Conservation (phyloP, 352 stramenopile genomes). For the Pythium aristosporum region DNA sequence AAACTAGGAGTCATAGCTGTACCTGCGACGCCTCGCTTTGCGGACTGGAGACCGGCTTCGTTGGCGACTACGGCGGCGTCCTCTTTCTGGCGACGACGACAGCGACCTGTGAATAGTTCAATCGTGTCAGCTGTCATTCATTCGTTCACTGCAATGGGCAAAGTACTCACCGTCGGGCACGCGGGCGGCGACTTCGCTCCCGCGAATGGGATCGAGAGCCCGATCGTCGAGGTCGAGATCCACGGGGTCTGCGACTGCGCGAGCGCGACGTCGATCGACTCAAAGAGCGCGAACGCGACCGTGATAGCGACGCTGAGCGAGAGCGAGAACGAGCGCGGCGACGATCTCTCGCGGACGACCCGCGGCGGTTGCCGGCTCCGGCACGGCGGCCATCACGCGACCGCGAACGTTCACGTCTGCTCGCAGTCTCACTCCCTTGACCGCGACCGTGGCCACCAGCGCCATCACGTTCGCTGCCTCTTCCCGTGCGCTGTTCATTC, state of each 20-base stretch:
- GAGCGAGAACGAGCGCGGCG: slow-evolving; percentile 10
- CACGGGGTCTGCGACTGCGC: slow-evolving; percentile 16
- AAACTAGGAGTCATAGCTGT: neutral
- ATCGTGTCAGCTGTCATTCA: neutral
- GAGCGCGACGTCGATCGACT: slow-evolving; percentile 30
- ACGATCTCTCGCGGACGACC: slow-evolving; percentile 1
- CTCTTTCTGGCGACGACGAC: slow-evolving; percentile 8
- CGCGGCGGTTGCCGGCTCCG: slow-evolving; percentile 16
- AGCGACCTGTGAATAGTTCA: slow-evolving; percentile 1
- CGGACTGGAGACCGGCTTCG: neutral
- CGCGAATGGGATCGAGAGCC: slow-evolving; percentile 19
- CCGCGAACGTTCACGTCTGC: slow-evolving; percentile 5
- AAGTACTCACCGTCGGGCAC: slow-evolving; percentile 7
- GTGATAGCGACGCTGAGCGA: slow-evolving; percentile 14
- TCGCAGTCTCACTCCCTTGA: neutral
- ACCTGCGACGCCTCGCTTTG: slow-evolving; percentile 3
- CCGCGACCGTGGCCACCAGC: neutral
- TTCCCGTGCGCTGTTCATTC: neutral
- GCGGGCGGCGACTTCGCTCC: neutral
- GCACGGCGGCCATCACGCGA: slow-evolving; percentile 19
- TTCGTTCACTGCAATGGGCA: neutral
- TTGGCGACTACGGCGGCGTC: slow-evolving; percentile 3
- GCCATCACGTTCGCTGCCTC: neutral
- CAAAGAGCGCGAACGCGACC: slow-evolving; percentile 15
- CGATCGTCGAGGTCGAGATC: slow-evolving; percentile 7